phyloP scores from a whole-genome alignment of 495 filamentous ascomycete genomes.

The Corynascus novoguineensis region DNA sequence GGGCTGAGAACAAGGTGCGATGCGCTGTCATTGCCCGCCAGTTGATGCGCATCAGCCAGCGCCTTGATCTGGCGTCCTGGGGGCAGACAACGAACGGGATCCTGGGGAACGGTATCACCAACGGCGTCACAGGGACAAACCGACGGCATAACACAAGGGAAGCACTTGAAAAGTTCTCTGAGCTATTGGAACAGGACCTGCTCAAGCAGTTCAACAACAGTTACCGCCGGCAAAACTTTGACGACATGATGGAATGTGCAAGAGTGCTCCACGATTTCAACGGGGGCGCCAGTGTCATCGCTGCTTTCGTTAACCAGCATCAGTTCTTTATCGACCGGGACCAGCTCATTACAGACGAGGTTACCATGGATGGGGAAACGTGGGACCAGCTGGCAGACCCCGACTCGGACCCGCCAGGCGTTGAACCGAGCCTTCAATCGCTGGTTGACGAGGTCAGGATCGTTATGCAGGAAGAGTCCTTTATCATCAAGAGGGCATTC shows the following conservation, averaged over 20 bases:
- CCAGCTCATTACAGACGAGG: conserved; percentile 85
- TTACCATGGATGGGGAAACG: conserved; percentile 70
- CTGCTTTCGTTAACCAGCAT: conserved; percentile 96
- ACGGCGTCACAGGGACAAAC: conserved; percentile 37
- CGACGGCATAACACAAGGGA: conserved; percentile 67
- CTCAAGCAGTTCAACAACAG: conserved; percentile 95
- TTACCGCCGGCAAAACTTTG: conserved; percentile 87
- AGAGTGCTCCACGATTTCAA: conserved; percentile 94
- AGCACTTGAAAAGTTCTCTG: conserved; percentile 93
- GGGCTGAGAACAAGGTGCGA: conserved; percentile 78
- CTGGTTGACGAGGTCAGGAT: conserved; percentile 89
- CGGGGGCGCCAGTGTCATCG: conserved; percentile 88
- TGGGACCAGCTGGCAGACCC: conserved; percentile 93
- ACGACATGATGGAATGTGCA: conserved; percentile 93
- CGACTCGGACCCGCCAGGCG: conserved; percentile 80
- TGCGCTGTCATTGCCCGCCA: conserved; percentile 88
- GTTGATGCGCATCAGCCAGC: conserved; percentile 78
- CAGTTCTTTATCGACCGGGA: conserved; percentile 96
- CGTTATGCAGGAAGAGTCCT: conserved; percentile 94
- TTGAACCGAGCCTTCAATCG: conserved; percentile 87
- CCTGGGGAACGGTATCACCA: conserved; percentile 51
- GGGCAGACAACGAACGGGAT: conserved; percentile 51
- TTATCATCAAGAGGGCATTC: conserved; percentile 91
- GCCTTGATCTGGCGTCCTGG: conserved; percentile 71
- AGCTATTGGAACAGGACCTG: conserved; percentile 91